Conservation (phyloP, 345 rosid species). For the Luvunga scandens region DNA sequence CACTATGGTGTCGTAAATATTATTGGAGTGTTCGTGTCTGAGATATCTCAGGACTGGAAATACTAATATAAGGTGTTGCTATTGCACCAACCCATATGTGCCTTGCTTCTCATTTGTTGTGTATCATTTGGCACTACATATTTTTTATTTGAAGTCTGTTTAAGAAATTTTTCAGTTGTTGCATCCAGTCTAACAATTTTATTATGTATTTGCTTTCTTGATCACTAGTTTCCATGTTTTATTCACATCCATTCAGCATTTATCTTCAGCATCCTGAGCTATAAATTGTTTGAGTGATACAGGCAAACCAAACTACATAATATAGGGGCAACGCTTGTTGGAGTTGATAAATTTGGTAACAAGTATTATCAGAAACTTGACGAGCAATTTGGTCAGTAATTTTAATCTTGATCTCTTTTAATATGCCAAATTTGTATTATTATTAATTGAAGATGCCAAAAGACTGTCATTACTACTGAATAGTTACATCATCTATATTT, state of each 20-base stretch:
- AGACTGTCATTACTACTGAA: background rate
- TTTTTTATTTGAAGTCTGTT: background rate
- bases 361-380: constrained; percentile 83
- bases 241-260: background rate
- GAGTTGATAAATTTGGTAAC: constrained; percentile 88
- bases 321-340: constrained; percentile 79
- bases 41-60: background rate
- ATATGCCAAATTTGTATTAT: background rate
- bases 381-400: constrained; percentile 61
- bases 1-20: background rate
- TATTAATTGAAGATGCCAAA: background rate
- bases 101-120: background rate
- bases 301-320: constrained; percentile 97
- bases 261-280: constrained; percentile 1
- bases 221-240: background rate
- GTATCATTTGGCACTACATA: background rate
- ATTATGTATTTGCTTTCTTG: background rate
- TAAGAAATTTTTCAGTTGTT: background rate
- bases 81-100: background rate
- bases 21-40: background rate
- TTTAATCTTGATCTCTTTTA: background rate
- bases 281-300: constrained; percentile 19
- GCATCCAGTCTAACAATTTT: background rate
- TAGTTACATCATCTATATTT: background rate
- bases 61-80: background rate